Base-by-base conservation (phyloP, 1,284 basidiomycete species). In the Takashimella koratensis region DNA sequence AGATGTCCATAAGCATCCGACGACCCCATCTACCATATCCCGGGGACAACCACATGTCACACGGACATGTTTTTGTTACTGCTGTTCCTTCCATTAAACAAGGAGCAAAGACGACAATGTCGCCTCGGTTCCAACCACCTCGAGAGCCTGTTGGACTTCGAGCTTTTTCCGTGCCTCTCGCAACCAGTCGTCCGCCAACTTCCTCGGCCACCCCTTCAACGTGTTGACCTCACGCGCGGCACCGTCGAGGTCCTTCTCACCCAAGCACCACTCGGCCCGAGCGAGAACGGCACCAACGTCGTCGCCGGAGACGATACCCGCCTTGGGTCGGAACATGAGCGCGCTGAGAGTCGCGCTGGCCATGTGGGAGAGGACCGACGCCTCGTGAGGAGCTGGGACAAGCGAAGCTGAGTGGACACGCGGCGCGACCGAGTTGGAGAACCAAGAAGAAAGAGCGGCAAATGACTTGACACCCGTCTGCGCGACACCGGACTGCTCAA, bases 151-250 rank as follows among this genome's bases (percentile, higher is more conserved):
- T 73, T 92, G 82, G 43, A 96, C 91, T 77, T 97, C 92, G 63
- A 98, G 77, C 70, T 92, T 82, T 71, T 83, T 83, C 64, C 96
- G 81, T 19, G 92, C 92, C 64, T 92, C 93, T 59, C 86, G 84
- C 53, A 98, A 78, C 95, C 96, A 98, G 76, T 98, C 96, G 42
- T 81, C 78, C 52, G 95, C 79, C 52, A 98, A 75, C 51, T 84
- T 78, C 72, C 87, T 90, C 2, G 94, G 87, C 67, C 91, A 88
- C 0, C 94, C 92, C 44, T 80, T 83, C 56, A 98, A 78, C 74
- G 90, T 86, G 76, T 98, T 99, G 43, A 98, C 79, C 77, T 98
- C 93, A 52, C 95, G 80, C 30, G 93, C 79, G 12, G 96, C 95
- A 58, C 82, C 84, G 66, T 98, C 94, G 61, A 99, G 78, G 70